Base-by-base conservation (phyloP, 371 early-diverging fungal species). In the Actinomortierella wolfii region DNA sequence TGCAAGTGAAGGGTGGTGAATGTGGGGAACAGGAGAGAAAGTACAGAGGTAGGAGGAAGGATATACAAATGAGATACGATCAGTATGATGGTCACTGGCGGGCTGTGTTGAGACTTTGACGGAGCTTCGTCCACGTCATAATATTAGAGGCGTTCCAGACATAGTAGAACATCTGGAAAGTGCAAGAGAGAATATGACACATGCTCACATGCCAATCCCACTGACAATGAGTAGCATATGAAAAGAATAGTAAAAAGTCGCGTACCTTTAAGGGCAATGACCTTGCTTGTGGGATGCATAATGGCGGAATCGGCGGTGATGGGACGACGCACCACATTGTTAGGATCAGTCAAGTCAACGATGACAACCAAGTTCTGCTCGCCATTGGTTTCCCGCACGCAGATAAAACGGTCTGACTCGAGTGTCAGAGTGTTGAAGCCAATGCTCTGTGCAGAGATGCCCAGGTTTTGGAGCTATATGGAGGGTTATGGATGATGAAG, bases 231-330 rank as follows among this genome's bases (percentile, higher is more conserved):
- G 26, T 28, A 34, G 18, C 29, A 29, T 21, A 15, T 47, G 43
- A 39, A 21, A n/a, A 48, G 23, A 20, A 51, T n/a, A 13, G 24
- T 14, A 7, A n/a, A 61, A 20, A 0, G 11, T 29, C 4, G 43
- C 23, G 17, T 79, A 95, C 94, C 89, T 87, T 96, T 97, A 56
- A 98, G 85, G 6, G 99, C 99, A 76, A 98, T 94, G 50, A 97
- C 86, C 78, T 93, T 94, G 58, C 83, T 83, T 23, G 84, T 87
- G 1, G 97, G 98, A 76, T 98, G 92, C 97, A 98, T 98, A 64
- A 98, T 97, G 46, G 95, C 98, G 9, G 97, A 96, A 71, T 98
- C 98, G 13, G 99, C 99, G 39, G 97, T 89, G 66, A 97, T 98
- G 56, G 96, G 96, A 51, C 97, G 83, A 54, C 96, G 90, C 65